Evolutionary conservation across 2,329 filamentous ascomycete genomes (phyloP), one percentile per base, ranked within the genome.

Genomic region (Sodiomyces alkalinus): DNA sequence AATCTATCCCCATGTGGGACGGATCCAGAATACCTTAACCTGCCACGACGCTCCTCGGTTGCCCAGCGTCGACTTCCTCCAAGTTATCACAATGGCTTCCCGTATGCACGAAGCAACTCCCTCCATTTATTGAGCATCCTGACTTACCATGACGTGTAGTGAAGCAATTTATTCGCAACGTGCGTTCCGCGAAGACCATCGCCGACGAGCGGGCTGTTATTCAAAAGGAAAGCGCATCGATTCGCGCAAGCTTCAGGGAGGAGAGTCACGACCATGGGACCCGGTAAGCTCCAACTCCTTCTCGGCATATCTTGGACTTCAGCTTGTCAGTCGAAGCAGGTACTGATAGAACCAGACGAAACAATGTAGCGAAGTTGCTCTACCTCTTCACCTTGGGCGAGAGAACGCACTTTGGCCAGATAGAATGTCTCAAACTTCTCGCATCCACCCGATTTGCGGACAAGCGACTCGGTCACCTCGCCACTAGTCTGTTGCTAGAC

Each of bases 101-200:
- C 42, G 53, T 56, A 48, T 34, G 33, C 35, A 33, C 23, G 15
- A n/a, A 17, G 14, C 23, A 14, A 17, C 17, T 16, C 15, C 15
- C 13, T 19, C 29, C 19, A 27, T 6, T 11, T 16, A 11, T 11
- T 15, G 22, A 19, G 22, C 12, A 21, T 26, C 6, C 25, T 35
- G 29, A 31, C 31, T n/a, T n/a, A 34, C 33, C 32, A 25, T 9
- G 8, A 5, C 12, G 31, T 39, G 34, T 49, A 96, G 90, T 98
- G 54, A 98, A 98, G 64, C 90, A 96, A 62, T 98, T 98, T 61
- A 98, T 98, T 58, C 86, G 90, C 52, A 96, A 94, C 60, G 90
- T 98, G 51, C 83, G 90, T 53, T 87, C 90, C 36, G 85, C 90
- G 35, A 98, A 98, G 64, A 98, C 90, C 19, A 94, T 98, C 51